phyloP scores from a whole-genome alignment of 1,284 basidiomycete species.

The Ganoderma resinaceum region DNA sequence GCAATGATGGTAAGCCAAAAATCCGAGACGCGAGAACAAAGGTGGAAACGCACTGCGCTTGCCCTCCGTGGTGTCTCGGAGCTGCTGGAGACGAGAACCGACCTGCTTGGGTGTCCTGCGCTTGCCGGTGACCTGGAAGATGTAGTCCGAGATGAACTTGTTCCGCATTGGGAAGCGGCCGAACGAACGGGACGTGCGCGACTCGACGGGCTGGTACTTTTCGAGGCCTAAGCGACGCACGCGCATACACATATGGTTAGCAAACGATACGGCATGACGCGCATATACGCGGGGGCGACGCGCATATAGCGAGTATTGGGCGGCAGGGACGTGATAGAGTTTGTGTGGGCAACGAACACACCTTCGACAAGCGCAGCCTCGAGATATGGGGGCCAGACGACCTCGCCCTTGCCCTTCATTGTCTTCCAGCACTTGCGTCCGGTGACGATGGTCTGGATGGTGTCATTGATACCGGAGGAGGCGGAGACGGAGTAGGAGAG shows the following conservation, averaged over 20 bases:
- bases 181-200: constrained; percentile 70
- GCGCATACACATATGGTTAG: constrained; percentile 23
- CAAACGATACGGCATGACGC: not conserved
- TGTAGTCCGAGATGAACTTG: constrained; percentile 78
- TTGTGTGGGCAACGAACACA: constrained; percentile 33
- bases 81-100: constrained; percentile 76
- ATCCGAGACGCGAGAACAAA: not conserved
- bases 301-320: constrained; percentile 8
- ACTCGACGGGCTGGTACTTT: constrained; percentile 74
- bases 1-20: not conserved
- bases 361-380: constrained; percentile 80
- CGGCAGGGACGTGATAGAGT: constrained; percentile 10
- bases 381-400: constrained; percentile 78
- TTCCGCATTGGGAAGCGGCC: constrained; percentile 80
- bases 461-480: constrained; percentile 40
- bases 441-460: constrained; percentile 64
- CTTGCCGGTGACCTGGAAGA: constrained; percentile 68
- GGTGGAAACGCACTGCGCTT: constrained; percentile 55
- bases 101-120: constrained; percentile 76
- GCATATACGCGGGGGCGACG: constrained; percentile 1
- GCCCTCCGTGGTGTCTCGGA: constrained; percentile 72
- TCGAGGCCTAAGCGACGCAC: constrained; percentile 55
- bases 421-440: constrained; percentile 80
- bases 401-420: constrained; percentile 66
- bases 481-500: constrained; percentile 40